Conservation (phyloP, 495 filamentous ascomycete species). For the Xylaria flabelliformis region DNA sequence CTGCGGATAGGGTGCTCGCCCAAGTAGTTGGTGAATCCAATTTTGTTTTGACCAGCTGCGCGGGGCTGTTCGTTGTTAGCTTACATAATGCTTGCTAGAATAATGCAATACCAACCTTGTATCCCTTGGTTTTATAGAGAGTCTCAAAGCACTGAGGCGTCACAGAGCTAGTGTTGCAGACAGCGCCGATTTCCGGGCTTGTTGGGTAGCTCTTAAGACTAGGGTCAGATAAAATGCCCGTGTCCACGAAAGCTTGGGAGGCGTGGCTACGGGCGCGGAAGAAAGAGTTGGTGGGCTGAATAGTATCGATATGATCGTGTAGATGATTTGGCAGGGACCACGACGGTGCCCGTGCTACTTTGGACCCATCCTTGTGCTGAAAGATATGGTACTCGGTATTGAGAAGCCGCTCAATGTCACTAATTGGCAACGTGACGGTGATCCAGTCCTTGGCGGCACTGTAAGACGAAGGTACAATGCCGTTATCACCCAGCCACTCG, state of each 20-base stretch:
- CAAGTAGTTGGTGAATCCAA: conserved; percentile 59
- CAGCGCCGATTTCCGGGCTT: conserved; percentile 40
- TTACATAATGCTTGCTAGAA: background rate
- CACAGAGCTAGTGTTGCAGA: conserved; percentile 59
- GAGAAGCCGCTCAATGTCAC: conserved; percentile 60
- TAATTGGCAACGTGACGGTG: conserved; percentile 54
- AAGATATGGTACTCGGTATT: conserved; percentile 66
- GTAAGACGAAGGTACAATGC: conserved; percentile 58
- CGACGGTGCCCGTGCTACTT: conserved; percentile 60
- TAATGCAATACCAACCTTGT: conserved; percentile 35
- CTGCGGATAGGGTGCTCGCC: conserved; percentile 56
- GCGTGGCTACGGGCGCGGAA: conserved; percentile 37
- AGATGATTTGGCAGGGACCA: conserved; percentile 70
- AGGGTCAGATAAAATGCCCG: conserved; percentile 31
- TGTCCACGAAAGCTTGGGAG: conserved; percentile 34
- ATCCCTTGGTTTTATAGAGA: conserved; percentile 61
- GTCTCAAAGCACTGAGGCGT: conserved; percentile 61
- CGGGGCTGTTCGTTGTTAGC: conserved; percentile 32
- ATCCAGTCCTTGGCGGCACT: conserved; percentile 59
- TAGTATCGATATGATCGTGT: conserved; percentile 64
- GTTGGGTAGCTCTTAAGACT: conserved; percentile 35
- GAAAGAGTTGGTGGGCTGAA: conserved; percentile 75
- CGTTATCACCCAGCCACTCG: conserved; percentile 58
- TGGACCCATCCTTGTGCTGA: conserved; percentile 52
- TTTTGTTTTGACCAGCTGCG: conserved; percentile 50